These are phyloP conservation scores for Skeletonema grethae DNA, from an alignment of 108 stramenopile genomes.

Conservation along the genomic window DNA sequence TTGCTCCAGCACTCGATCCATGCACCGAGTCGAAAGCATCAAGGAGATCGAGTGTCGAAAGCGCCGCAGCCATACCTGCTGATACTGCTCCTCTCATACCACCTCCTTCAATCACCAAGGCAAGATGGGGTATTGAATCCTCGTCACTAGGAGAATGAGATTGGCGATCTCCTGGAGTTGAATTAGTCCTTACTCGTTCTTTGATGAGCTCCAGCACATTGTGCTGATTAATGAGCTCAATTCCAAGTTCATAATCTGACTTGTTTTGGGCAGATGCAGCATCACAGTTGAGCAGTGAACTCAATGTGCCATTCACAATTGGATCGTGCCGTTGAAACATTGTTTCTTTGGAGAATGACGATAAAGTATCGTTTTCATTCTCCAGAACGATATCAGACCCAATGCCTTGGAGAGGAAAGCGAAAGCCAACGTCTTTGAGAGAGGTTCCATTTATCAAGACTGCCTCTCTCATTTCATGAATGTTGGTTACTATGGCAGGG, in stretches of 20 bases:
- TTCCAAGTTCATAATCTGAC: constrained; percentile 34
- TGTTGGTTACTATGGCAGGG: constrained; percentile 38
- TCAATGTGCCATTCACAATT: constrained; percentile 44
- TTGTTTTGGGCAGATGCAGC: constrained; percentile 9
- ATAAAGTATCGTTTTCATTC: not conserved
- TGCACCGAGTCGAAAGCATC: constrained; percentile 56
- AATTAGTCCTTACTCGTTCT: constrained; percentile 43
- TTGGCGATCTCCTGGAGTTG: constrained; percentile 44
- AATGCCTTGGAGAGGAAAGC: constrained; percentile 32
- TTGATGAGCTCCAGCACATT: constrained; percentile 41
- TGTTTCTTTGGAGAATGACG: constrained; percentile 1
- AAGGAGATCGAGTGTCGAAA: constrained; percentile 47
- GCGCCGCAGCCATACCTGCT: constrained; percentile 56
- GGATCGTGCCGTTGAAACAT: constrained; percentile 41
- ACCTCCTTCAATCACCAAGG: constrained; percentile 56
- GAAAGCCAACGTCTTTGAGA: constrained; percentile 46
- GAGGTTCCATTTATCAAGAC: constrained; percentile 33
- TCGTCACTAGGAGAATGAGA: not conserved
- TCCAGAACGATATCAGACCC: constrained; percentile 30
- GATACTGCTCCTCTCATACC: constrained; percentile 62
- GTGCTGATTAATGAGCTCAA: constrained; percentile 39
- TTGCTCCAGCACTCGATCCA: constrained; percentile 49
- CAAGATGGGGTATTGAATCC: constrained; percentile 27
- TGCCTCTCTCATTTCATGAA: constrained; percentile 41
- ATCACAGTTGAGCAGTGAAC: constrained; percentile 27